Base-by-base conservation (phyloP, 2,329 filamentous ascomycete species). In the Metarhizium guizhouense region DNA sequence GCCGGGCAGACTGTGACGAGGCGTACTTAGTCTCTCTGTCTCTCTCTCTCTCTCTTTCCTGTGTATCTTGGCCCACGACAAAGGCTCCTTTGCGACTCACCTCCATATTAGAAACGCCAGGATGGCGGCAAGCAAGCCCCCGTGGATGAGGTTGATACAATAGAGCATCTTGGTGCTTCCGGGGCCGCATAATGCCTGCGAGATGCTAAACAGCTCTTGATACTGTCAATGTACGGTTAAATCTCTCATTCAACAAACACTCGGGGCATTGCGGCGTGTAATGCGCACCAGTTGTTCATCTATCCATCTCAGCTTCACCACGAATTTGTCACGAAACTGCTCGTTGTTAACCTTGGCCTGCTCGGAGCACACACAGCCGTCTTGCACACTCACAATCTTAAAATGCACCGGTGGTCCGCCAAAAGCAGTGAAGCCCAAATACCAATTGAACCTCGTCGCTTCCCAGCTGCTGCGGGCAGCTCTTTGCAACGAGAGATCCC, bases 91-190 rank as follows among this genome's bases (percentile, higher is more conserved):
- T 25, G 25, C 0, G 43, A 47, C 65, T 59, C 64, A 82, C 81
- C 78, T 81, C 85, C 86, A 90, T 1, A 87, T 64, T 0, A 85
- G 58, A 59, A 90, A 86, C 0, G 74, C 77, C 1, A 86, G 59
- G 1, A 87, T 6, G 0, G 84, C 86, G 0, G 78, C 71, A 2
- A 80, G 54, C 4, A 85, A 71, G 0, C 85, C 85, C 11, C 77
- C 78, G 57, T 83, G 84, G 10, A 88, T 77, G 18, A 87, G 68
- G 42, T 83, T 81, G 45, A 90, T 82, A 57, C 81, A 86, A 58
- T 87, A 89, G 0, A 82, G 65, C 81, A 90, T 86, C 64, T 90
- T 90, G 2, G 86, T 89, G 59, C 81, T 86, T 0, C 62, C 86
- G 0, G 86, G 87, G 0, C 86, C 86, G 0, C 82, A 83, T 2